These are phyloP conservation scores for Aspergillus campestris DNA, from an alignment of 495 filamentous ascomycete genomes.

Conservation along the genomic window DNA sequence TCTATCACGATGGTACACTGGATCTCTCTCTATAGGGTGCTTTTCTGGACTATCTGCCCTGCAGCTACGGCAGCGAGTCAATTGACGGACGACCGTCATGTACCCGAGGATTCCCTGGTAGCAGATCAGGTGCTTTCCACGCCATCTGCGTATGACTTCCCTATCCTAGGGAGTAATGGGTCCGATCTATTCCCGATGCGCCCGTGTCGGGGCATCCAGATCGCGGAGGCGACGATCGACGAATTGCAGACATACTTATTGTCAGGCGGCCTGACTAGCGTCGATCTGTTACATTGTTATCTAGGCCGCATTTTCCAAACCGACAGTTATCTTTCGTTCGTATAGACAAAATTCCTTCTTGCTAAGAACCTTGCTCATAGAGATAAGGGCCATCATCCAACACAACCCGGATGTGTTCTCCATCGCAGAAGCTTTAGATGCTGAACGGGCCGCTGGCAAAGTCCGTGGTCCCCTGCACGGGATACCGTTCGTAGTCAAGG, in stretches of 20 bases:
- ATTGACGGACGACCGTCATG: no score
- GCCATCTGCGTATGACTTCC: slow-evolving; percentile 37
- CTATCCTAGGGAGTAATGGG: slow-evolving; percentile 22
- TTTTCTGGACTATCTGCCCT: no score
- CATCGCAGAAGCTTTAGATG: slow-evolving; percentile 51
- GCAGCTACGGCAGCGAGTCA: no score
- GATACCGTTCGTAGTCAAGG: slow-evolving; percentile 66
- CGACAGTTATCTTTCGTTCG: slow-evolving; percentile 50
- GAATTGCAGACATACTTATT: slow-evolving; percentile 39
- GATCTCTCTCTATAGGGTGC: no score
- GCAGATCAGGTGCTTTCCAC: slow-evolving; percentile 23
- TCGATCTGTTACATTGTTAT: slow-evolving; percentile 45
- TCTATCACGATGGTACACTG: no score
- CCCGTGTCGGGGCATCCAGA: slow-evolving; percentile 46
- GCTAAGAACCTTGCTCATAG: background rate
- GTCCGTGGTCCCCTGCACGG: slow-evolving; percentile 58
- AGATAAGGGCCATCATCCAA: slow-evolving; percentile 44
- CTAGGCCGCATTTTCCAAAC: slow-evolving; percentile 45
- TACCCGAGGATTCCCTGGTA: slow-evolving; percentile 6
- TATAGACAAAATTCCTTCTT: background rate
- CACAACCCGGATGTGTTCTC: slow-evolving; percentile 52
- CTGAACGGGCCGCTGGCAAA: slow-evolving; percentile 45
- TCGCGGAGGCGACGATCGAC: slow-evolving; percentile 58
- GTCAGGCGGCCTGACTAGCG: slow-evolving; percentile 36
- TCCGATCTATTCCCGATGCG: slow-evolving; percentile 49